Evolutionary conservation across 2,329 filamentous ascomycete genomes (phyloP).

Genomic region (Cercospora canescens): DNA sequence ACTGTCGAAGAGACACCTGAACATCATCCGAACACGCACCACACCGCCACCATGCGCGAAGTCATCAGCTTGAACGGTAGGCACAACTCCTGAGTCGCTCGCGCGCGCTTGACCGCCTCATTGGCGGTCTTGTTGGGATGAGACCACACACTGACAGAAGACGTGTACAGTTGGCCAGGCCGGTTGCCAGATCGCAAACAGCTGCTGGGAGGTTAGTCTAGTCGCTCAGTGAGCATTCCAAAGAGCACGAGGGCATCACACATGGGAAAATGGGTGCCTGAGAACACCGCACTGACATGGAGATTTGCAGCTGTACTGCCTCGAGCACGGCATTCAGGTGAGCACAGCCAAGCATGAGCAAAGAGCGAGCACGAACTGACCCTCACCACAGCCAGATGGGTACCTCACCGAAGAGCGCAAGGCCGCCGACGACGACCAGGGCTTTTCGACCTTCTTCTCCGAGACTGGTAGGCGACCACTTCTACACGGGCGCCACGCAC

Average conservation of each 20-base stretch:
- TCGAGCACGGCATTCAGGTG: constrained; percentile 99
- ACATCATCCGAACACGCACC: constrained; percentile 9
- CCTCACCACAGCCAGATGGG: constrained; percentile 76
- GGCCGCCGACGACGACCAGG: constrained; percentile 86
- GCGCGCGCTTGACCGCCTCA: constrained; percentile 45
- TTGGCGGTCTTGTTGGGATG: constrained; percentile 16
- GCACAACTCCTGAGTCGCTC: constrained; percentile 34
- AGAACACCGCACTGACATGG: constrained; percentile 34
- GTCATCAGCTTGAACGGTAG: constrained; percentile 99
- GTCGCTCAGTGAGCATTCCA: constrained; percentile 20
- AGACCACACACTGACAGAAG: constrained; percentile 51
- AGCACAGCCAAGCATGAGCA: constrained; percentile 37
- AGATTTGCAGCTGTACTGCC: constrained; percentile 84
- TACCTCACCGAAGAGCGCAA: constrained; percentile 99
- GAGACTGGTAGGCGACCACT: constrained; percentile 75
- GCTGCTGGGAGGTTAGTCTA: constrained; percentile 96
- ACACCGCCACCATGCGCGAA: constrained; percentile 81
- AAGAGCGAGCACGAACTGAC: constrained; percentile 22
- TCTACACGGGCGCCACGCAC: background rate
- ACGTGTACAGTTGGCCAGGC: constrained; percentile 88
- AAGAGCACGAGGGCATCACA: constrained; percentile 13
- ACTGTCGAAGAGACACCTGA: constrained; percentile 21
- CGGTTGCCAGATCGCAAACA: constrained; percentile 99
- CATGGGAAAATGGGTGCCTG: constrained; percentile 34
- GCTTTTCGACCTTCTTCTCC: constrained; percentile 99